Base-by-base conservation (phyloP, 768 basidiomycete genomes). In the Daedaleopsis nitida region DNA sequence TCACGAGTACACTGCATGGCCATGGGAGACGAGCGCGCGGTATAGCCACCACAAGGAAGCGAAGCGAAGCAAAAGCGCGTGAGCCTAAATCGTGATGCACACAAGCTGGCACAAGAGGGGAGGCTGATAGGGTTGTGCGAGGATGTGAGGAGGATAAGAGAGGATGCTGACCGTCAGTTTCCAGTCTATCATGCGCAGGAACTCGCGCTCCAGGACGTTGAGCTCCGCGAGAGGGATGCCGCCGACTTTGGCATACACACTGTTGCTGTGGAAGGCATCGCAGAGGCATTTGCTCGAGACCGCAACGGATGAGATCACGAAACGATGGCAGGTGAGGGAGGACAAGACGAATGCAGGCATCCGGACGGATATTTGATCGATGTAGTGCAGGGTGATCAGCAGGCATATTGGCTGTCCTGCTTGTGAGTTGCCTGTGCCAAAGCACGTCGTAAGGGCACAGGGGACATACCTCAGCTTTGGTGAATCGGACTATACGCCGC, bases 291-390 rank as follows among this genome's bases (percentile, higher is more conserved):
- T 98, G 78, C 88, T 91, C 63, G 93, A 90, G 60, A 95, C 93
- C 34, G 92, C 86, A 74, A 98, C 89, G 67, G 94, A 87, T 48
- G 96, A 84, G 77, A 98, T 98, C 72, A 98, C 83, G 78, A 99
- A 98, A 61, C 97, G 94, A 77, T 99, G 97, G 70, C 94, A 94
- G 23, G 96, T 98, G 69, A 98, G 86, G 39, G 95, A 96, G 39
- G 94, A 93, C 65, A 99, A 84, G 52, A 91, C 96, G 81, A 98
- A 99, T 37, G 86, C 81, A 23, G 94, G 91, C 68, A 86, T 83
- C 66, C 92, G 86, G 48, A 87, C 83, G 76, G 94, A 96, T 70
- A 97, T 94, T 78, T 92, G 89, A 77, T 96, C 94, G 78, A 96
- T 92, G 75, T 95, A 94, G 78, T 91, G 87, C 64, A 95, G 81